Base-by-base conservation (phyloP, 1,139 yeast species). In the Pichia cactophila region DNA sequence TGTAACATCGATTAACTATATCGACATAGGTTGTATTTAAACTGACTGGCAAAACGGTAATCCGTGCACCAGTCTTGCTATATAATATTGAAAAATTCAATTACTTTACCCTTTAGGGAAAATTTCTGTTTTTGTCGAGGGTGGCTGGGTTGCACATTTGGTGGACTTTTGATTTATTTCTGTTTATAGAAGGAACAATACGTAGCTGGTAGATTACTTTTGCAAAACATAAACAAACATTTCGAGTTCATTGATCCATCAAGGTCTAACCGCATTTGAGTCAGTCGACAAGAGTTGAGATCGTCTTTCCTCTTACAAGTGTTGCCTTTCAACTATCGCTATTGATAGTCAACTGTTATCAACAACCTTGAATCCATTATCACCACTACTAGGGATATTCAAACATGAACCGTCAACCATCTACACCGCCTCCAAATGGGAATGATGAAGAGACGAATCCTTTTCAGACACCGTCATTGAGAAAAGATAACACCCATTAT, bases 351-450 rank as follows among this genome's bases (percentile, higher is more conserved):
- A 28, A 11, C 11, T 28, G 31, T 11, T 28, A 28, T 9, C 31
- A 28, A 28, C 11, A 28, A 8, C 31, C 12, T 28, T 28, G 11
- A 31, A 12, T 14, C n/a, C n/a, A 31, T 12, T 14, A 3, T 4
- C 35, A 14, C 12, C n/a, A 31, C 12, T 14, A 31, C 5, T 31
- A 14, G 35, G 35, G 14, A 31, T 14, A 31, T 4, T 10, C 12
- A 20, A 33, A 6, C 20, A 53, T 53, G 56, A 51, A 51, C 38
- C 54, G 53, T 42, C 57, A 54, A 16, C 63, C 64, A 43, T 53
- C 62, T 8, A 61, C 64, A 6, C 64, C 64, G 33, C 62, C 63
- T 17, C 56, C 55, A 8, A n/a, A 36, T 9, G 45, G 44, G 20
- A 26, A 41, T 33, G 50, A 44, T 17, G 20, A 42, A 10, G 20